These are phyloP conservation scores for Ensete glaucum DNA, from an alignment of 176 grass and related monocot species.

Conservation along the genomic window DNA sequence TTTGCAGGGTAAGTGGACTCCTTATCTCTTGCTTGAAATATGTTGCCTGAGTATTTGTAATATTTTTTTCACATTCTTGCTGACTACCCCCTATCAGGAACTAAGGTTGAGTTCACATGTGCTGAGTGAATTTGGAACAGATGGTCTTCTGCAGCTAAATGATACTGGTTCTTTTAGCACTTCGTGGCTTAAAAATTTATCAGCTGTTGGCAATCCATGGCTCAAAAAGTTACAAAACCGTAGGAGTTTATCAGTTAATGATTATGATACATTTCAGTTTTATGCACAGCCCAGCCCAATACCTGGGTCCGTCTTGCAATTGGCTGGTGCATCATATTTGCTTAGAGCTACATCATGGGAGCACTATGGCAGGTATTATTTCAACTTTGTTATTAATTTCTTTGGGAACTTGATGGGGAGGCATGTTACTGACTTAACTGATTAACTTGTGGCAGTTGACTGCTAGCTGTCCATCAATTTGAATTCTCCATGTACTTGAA, in stretches of 20 bases:
- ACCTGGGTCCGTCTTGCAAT: constrained; percentile 71
- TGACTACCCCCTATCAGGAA: constrained; percentile 37
- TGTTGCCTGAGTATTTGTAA: background rate
- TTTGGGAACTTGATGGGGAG: background rate
- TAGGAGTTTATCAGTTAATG: constrained; percentile 43
- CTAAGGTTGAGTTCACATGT: constrained; percentile 66
- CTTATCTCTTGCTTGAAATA: background rate
- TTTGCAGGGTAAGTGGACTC: constrained; percentile 61
- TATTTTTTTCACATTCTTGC: constrained; percentile 3
- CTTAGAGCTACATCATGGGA: constrained; percentile 90
- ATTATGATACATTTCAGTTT: constrained; percentile 75
- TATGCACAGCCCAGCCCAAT: constrained; percentile 74
- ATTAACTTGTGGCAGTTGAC: too few relatives aligned
- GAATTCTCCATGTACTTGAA: too few relatives aligned
- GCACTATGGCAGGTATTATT: constrained; percentile 74
- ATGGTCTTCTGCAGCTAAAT: constrained; percentile 50
- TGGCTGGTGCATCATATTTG: constrained; percentile 71
- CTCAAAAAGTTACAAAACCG: constrained; percentile 25
- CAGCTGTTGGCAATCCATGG: constrained; percentile 32
- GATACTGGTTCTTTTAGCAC: constrained; percentile 95
- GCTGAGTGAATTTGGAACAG: constrained; percentile 71
- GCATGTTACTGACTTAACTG: too few relatives aligned
- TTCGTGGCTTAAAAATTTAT: constrained; percentile 78
- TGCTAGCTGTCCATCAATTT: too few relatives aligned
- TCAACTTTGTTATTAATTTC: background rate